A percentile compares a stretch with the other conserved stretches of the same genome.
phyloP scores from a whole-genome alignment of 805 yeast species.

The Allodekkera sacchari region DNA sequence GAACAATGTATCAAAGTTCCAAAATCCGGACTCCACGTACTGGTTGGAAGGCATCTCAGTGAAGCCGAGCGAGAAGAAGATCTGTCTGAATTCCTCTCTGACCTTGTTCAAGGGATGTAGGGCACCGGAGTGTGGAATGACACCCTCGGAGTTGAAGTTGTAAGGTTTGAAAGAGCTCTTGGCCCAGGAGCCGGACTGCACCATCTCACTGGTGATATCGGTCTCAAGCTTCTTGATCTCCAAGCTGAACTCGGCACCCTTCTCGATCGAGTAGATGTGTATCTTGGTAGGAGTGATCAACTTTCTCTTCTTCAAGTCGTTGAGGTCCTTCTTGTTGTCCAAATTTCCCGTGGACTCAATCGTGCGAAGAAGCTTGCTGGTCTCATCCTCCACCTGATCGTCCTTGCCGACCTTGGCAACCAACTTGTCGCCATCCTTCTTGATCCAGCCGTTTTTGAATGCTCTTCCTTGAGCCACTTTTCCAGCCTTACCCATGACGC shows the following conservation, averaged over 20 bases:
- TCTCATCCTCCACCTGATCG: conserved; percentile 52
- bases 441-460: conserved; percentile 94
- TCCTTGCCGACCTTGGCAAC: conserved; percentile 47
- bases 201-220: conserved; percentile 91
- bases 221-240: conserved; percentile 80
- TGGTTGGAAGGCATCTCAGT: conserved; percentile 98
- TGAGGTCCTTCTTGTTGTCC: conserved; percentile 51
- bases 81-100: conserved; percentile 95
- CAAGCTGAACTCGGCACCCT: conserved; percentile 79
- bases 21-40: conserved; percentile 96
- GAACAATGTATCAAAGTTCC: conserved; percentile 95
- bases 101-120: conserved; percentile 95
- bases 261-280: conserved; percentile 65
- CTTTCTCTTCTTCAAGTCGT: conserved; percentile 92
- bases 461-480: conserved; percentile 95
- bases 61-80: conserved; percentile 96
- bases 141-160: conserved; percentile 94
- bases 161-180: conserved; percentile 83
- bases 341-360: conserved; percentile 50
- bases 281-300: conserved; percentile 62
- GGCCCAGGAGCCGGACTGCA: conserved; percentile 75
- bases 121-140: conserved; percentile 80
- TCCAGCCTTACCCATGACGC: conserved; percentile 75
- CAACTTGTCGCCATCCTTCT: conserved; percentile 76
- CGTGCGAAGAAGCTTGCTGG: conserved; percentile 53